Base-by-base conservation (phyloP, 2,329 filamentous ascomycete species). In the Stagonosporopsis cucurbitacearum region DNA sequence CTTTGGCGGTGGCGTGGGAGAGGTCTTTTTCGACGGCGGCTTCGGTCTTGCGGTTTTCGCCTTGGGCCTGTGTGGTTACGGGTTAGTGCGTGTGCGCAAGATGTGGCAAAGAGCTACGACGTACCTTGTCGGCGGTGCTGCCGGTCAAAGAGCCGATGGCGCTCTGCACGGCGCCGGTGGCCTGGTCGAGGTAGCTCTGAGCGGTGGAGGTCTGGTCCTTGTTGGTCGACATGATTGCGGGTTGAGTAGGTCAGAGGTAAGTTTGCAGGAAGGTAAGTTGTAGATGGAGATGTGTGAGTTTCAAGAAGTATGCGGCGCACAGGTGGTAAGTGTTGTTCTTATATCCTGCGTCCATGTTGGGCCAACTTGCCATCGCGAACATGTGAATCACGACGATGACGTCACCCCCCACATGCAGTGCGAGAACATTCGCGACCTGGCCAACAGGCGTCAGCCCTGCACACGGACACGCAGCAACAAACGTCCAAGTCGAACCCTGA, bases 141-240 rank as follows among this genome's bases (percentile, higher is more conserved):
- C 92, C 92, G 9, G 90, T 93, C 52, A 96, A 58, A 59, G 80
- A 84, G 62, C 91, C 91, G 45, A 95, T 67, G 45, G 83, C 86
- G 59, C 83, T 88, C 78, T 96, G 91, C 48, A 88, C 84, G 50
- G 87, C 81, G 64, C 90, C 91, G 33, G 86, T 83, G 68, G 89
- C 90, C 13, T 84, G 84, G 82, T 93, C 73, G 45, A 76, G 61
- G 60, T 73, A 68, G 54, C 90, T 89, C 82, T 94, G 85, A 71
- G 93, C 83, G 62, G 92, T 95, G 60, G 91, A 96, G 65, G 88
- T 84, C 49, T 82, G 73, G 62, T 73, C 65, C 45, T 70, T 70
- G 72, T 82, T 81, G 79, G 81, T 80, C 78, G 81, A 78, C 70
- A 81, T 78, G 81, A 82, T 84, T 43, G 40, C 15, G 40, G 22